These are phyloP conservation scores for Castanea crenata DNA, from an alignment of 306 rosid genomes.

Conservation along the genomic window DNA sequence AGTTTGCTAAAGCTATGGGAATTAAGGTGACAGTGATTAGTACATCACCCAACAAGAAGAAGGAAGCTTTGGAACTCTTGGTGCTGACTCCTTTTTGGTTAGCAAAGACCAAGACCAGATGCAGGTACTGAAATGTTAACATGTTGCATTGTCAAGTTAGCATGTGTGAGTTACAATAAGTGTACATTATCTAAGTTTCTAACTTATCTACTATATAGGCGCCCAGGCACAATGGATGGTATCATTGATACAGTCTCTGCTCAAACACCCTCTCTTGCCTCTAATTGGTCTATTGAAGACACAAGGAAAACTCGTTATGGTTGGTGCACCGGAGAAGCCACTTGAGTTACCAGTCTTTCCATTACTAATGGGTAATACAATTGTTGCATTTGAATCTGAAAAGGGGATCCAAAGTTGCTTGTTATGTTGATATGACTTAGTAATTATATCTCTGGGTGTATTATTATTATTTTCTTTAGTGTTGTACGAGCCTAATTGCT, in stretches of 20 bases:
- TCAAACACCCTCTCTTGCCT: constrained; percentile 7
- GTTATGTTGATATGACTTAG: no score
- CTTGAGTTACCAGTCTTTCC: constrained; percentile 30
- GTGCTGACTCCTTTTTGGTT: constrained; percentile 18
- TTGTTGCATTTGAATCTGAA: not conserved
- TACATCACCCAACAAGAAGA: constrained; percentile 30
- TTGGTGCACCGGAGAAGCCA: constrained; percentile 36
- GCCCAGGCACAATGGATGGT: constrained; percentile 38
- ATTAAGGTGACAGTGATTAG: constrained; percentile 37
- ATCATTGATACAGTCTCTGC: constrained; percentile 32
- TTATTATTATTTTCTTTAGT: no score
- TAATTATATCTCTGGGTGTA: no score
- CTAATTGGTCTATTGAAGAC: constrained; percentile 14
- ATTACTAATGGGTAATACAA: constrained; percentile 31
- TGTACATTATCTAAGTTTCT: not conserved
- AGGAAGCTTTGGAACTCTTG: constrained; percentile 27
- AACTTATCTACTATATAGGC: constrained; percentile 18
- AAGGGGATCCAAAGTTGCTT: no score
- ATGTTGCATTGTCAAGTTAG: not conserved
- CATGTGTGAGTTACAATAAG: not conserved
- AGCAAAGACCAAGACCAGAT: constrained; percentile 9
- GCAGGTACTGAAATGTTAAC: not conserved
- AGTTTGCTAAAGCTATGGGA: constrained; percentile 43
- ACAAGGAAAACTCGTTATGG: constrained; percentile 39
- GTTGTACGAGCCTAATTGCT: no score